Evolutionary conservation across 768 basidiomycete genomes (phyloP).

Genomic region (Leucosporidium scottii): DNA sequence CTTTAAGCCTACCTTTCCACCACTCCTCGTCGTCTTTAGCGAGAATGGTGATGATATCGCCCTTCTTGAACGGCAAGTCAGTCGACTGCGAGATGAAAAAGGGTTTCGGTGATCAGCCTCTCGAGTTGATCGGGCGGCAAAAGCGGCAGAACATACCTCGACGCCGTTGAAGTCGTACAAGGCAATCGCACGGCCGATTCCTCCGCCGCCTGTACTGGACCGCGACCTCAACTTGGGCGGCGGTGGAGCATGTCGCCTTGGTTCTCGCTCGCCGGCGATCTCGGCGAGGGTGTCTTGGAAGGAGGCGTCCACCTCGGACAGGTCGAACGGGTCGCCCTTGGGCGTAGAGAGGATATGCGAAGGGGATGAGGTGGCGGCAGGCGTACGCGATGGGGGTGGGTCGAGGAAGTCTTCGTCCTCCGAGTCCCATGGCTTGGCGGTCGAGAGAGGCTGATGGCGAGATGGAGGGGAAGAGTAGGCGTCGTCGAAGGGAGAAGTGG

Average conservation of each 20-base stretch:
- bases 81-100: too few species aligned
- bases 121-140: background rate
- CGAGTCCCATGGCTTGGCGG: constrained; percentile 25
- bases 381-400: background rate
- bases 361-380: background rate
- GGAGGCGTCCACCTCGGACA: constrained; percentile 19
- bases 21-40: constrained; percentile 26
- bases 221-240: background rate
- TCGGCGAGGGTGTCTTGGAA: too few species aligned
- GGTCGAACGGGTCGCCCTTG: constrained; percentile 13
- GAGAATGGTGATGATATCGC: constrained; percentile 24
- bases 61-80: constrained; percentile 32
- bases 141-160: constrained; percentile 18
- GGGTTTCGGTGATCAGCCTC: too few species aligned
- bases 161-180: constrained; percentile 25
- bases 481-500: too few species aligned
- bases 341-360: too few species aligned
- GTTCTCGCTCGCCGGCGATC: too few species aligned
- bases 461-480: background rate
- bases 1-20: constrained; percentile 18
- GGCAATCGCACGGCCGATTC: constrained; percentile 24
- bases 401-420: constrained; percentile 15
- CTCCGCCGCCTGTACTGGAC: background rate
- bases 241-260: background rate
- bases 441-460: constrained; percentile 1